Conservation (phyloP, 2,329 filamentous ascomycete species). For the Thielaviopsis punctulata region DNA sequence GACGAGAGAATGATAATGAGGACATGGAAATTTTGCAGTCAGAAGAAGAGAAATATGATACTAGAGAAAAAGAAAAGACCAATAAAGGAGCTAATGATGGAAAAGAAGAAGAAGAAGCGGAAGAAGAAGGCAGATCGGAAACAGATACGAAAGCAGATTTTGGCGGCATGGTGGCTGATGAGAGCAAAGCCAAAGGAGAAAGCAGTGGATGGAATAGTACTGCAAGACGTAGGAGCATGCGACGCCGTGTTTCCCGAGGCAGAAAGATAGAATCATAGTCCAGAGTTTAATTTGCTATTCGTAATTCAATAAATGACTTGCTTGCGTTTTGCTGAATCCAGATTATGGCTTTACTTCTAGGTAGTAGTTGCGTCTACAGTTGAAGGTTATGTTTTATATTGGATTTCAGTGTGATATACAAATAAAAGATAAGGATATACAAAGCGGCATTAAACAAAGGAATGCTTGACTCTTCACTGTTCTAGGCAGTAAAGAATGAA, state of each 20-base stretch:
- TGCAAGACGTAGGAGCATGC: neutral
- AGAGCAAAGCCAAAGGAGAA: neutral
- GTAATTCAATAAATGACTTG: no score
- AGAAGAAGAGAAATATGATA: neutral
- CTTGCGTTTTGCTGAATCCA: no score
- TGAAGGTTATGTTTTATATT: no score
- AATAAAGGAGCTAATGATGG: neutral
- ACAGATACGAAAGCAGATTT: neutral
- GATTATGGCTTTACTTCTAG: no score
- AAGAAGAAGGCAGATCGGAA: conserved; percentile 2
- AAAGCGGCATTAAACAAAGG: no score
- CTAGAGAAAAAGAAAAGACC: neutral
- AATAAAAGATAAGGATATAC: no score
- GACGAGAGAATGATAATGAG: neutral
- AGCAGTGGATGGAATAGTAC: neutral
- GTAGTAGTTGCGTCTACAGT: no score
- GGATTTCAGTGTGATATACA: no score
- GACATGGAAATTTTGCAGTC: neutral
- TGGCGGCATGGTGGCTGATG: no score
- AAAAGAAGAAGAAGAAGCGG: neutral
- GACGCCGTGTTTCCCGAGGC: neutral
- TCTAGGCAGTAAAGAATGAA: no score
- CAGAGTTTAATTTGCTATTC: conserved; percentile 11
- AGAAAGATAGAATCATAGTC: neutral
- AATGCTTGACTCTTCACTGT: no score